Evolutionary conservation across 2,329 filamentous ascomycete species (phyloP).

Genomic region (Trichoderma sp.): DNA sequence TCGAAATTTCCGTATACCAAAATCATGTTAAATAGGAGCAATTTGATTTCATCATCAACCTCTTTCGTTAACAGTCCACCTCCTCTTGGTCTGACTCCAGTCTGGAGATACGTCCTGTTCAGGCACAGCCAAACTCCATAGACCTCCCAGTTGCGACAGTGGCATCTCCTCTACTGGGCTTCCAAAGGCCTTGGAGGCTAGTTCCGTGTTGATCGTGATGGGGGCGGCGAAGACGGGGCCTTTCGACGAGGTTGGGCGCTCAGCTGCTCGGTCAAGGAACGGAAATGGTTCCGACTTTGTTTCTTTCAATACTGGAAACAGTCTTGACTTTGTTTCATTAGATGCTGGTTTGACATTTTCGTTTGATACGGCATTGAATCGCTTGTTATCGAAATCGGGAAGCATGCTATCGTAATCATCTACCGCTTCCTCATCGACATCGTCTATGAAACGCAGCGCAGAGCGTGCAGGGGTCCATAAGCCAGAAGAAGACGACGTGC

Average conservation of each 20-base stretch:
- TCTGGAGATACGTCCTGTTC: conserved; percentile 52
- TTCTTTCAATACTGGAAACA: background rate
- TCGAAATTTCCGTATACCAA: background rate
- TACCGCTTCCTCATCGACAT: conserved; percentile 46
- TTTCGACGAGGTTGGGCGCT: conserved; percentile 28
- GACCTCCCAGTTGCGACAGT: conserved; percentile 42
- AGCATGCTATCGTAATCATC: conserved; percentile 55
- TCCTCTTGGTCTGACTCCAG: conserved; percentile 49
- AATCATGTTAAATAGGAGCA: background rate
- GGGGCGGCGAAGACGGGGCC: conserved; percentile 39
- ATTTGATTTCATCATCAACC: conserved; percentile 26
- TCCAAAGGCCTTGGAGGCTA: conserved; percentile 33
- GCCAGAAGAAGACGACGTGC: conserved; percentile 33
- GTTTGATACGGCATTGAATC: conserved; percentile 30
- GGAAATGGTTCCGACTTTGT: conserved; percentile 5
- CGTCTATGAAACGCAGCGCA: conserved; percentile 47
- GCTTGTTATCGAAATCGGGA: conserved; percentile 53
- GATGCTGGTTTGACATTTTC: background rate
- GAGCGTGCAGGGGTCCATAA: conserved; percentile 43
- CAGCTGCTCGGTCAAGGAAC: background rate
- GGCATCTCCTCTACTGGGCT: conserved; percentile 38
- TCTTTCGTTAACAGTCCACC: conserved; percentile 59
- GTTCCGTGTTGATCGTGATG: conserved; percentile 39
- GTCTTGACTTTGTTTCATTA: background rate
- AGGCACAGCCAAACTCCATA: conserved; percentile 48